Evolutionary conservation across 371 early-diverging fungal genomes (phyloP).

Genomic region (Coemansia sp.): DNA sequence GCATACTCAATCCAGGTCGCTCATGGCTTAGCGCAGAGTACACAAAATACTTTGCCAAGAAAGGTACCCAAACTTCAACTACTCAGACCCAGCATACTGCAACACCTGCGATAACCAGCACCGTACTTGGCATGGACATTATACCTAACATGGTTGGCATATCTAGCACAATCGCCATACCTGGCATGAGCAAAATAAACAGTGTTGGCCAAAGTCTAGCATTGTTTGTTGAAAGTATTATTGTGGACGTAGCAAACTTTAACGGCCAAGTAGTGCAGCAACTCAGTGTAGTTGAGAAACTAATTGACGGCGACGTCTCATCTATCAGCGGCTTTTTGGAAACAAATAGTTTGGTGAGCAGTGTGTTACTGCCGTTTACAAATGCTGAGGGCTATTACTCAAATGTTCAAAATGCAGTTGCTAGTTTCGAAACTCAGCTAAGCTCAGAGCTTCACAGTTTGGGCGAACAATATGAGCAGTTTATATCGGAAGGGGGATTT

Average conservation of each 20-base stretch:
- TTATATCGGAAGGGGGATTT: constrained; percentile 10
- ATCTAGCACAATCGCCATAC: neutral
- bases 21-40: constrained; percentile 6
- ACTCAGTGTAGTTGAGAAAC: neutral
- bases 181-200: neutral
- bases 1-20: neutral
- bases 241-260: constrained; percentile 4
- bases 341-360: constrained; percentile 17
- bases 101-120: neutral
- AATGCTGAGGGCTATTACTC: constrained; percentile 16
- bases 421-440: constrained; percentile 8
- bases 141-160: too few species aligned
- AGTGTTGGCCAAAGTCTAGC: neutral
- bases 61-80: neutral
- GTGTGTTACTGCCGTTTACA: constrained; percentile 24
- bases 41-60: constrained; percentile 3
- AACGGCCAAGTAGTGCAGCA: constrained; percentile 11
- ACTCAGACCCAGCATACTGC: neutral
- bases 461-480: neutral
- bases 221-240: constrained; percentile 12
- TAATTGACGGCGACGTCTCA: neutral
- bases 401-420: constrained; percentile 6
- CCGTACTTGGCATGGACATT: too few species aligned
- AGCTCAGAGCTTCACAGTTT: constrained; percentile 11
- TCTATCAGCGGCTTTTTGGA: constrained; percentile 9